These are phyloP conservation scores for Aspergillus sp. DNA, from an alignment of 2,329 filamentous ascomycete species.

Conservation along the genomic window DNA sequence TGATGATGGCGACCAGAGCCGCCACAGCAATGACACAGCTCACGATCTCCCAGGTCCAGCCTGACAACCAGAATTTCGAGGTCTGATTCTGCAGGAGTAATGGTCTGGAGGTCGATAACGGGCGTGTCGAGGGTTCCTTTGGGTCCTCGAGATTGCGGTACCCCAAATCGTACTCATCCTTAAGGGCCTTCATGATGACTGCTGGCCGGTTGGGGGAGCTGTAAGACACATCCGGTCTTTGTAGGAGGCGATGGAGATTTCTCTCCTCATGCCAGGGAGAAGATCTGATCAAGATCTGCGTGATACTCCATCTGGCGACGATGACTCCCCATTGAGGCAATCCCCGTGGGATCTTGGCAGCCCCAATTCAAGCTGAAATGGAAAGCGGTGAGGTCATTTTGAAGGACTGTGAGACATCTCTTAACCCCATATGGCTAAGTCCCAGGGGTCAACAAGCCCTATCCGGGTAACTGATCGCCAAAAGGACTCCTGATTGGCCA, in stretches of 20 bases:
- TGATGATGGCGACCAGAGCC: slow-evolving; percentile 38
- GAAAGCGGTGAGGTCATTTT: background rate
- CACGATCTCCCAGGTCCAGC: slow-evolving; percentile 26
- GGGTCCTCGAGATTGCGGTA: slow-evolving; percentile 19
- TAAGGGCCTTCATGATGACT: slow-evolving; percentile 14
- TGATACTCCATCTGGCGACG: background rate
- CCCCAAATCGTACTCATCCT: slow-evolving; percentile 19
- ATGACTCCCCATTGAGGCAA: slow-evolving; percentile 1
- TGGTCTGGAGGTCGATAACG: slow-evolving; percentile 19
- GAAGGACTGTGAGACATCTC: background rate
- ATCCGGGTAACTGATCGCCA: background rate
- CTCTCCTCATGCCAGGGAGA: background rate
- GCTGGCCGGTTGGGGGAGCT: background rate
- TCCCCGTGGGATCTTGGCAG: background rate
- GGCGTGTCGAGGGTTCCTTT: slow-evolving; percentile 8
- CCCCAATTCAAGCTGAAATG: background rate
- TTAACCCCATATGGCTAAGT: background rate
- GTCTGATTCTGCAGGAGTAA: slow-evolving; percentile 17
- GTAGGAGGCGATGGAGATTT: background rate
- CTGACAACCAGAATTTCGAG: slow-evolving; percentile 16
- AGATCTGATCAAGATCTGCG: background rate
- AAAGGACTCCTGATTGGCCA: background rate
- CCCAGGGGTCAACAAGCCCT: background rate
- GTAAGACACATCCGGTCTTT: background rate
- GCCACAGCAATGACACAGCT: slow-evolving; percentile 30